phyloP scores from a whole-genome alignment of 306 rosid species.

The Fragaria vesca region DNA sequence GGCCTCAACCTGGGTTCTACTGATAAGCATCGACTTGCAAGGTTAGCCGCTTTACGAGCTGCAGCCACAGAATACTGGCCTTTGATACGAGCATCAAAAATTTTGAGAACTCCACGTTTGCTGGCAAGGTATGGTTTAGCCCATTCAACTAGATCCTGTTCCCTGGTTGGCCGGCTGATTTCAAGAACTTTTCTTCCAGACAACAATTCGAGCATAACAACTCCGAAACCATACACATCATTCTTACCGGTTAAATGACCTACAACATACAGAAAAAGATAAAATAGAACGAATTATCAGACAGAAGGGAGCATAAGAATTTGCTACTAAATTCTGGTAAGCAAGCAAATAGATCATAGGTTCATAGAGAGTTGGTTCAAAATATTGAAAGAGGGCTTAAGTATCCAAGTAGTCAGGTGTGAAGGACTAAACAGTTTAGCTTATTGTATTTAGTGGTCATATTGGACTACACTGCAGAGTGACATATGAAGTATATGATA shows the following conservation, averaged over 20 bases:
- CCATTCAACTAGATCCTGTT: background rate
- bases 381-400: background rate
- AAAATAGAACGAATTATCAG: background rate
- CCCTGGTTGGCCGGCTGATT: background rate
- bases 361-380: background rate
- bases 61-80: background rate
- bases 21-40: background rate
- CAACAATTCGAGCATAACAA: background rate
- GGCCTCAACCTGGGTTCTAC: background rate
- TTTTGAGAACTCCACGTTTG: background rate
- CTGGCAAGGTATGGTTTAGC: background rate
- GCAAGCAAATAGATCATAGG: background rate
- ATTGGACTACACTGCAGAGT: background rate
- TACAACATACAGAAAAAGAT: background rate
- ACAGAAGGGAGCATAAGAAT: background rate
- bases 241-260: background rate
- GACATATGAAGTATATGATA: background rate
- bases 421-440: background rate
- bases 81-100: background rate
- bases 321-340: background rate
- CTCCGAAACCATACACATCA: constrained; percentile 10
- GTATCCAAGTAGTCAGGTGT: background rate
- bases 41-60: background rate
- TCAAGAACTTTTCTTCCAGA: background rate
- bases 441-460: constrained; percentile 32